phyloP scores from a whole-genome alignment of 352 stramenopile genomes.

The Globisporangium cystogenes region DNA sequence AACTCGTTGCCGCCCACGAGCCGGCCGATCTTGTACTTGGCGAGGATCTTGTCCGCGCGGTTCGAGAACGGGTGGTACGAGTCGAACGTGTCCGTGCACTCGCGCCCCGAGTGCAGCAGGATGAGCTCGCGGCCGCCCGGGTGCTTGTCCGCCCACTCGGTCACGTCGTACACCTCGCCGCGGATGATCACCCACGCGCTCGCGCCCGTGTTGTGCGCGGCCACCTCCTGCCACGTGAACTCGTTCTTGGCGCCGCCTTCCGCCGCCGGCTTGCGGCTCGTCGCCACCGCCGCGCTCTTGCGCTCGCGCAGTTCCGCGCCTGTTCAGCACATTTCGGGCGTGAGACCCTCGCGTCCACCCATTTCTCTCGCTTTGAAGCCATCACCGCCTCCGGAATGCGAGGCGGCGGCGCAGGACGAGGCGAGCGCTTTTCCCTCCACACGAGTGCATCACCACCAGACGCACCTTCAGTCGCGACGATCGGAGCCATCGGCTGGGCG shows the following conservation, averaged over 20 bases:
- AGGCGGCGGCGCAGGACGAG: too few species aligned
- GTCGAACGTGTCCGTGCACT: conserved; percentile 87
- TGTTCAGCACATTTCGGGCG: neutral
- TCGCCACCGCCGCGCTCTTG: conserved; percentile 16
- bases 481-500: conserved; percentile 8
- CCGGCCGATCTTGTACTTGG: conserved; percentile 83
- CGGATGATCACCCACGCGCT: conserved; percentile 97
- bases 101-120: conserved; percentile 69
- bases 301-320: conserved; percentile 43
- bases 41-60: conserved; percentile 73
- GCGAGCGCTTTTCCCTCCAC: too few species aligned
- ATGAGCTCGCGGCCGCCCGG: conserved; percentile 80
- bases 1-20: conserved; percentile 82
- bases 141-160: conserved; percentile 79
- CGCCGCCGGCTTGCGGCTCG: neutral
- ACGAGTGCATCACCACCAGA: too few species aligned
- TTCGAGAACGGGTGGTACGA: conserved; percentile 90
- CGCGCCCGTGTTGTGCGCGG: conserved; percentile 91
- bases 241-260: conserved; percentile 19
- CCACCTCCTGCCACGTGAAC: conserved; percentile 94
- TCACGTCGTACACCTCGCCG: conserved; percentile 94
- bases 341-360: conserved; percentile 1
- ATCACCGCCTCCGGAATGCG: neutral
- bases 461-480: conserved; percentile 7
- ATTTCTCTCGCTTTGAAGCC: neutral